These are phyloP conservation scores for Botrytis cinerea DNA, from an alignment of 2,329 filamentous ascomycete genomes.

Conservation along the genomic window DNA sequence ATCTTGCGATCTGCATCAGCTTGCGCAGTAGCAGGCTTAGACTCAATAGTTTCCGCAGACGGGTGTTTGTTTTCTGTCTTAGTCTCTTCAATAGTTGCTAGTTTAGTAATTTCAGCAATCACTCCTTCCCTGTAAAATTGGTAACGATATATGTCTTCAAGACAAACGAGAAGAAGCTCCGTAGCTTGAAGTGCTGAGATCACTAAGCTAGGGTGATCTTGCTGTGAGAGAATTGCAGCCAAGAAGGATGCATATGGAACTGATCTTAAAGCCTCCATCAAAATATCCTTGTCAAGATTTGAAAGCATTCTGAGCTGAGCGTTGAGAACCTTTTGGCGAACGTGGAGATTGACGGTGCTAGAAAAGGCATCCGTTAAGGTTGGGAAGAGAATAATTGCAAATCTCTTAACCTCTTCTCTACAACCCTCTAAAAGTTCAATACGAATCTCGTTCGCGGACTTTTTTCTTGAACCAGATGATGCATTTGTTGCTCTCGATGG, in stretches of 20 bases:
- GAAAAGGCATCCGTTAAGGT: constrained; percentile 96
- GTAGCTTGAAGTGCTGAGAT: constrained; percentile 86
- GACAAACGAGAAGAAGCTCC: constrained; percentile 79
- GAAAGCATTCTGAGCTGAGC: constrained; percentile 99
- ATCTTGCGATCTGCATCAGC: constrained; percentile 40
- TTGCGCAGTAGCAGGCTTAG: constrained; percentile 40
- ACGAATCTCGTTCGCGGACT: constrained; percentile 73
- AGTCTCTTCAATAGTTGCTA: constrained; percentile 54
- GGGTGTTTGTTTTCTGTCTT: constrained; percentile 29
- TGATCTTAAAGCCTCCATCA: constrained; percentile 80
- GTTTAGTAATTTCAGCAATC: constrained; percentile 82
- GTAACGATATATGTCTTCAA: constrained; percentile 88
- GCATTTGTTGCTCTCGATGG: constrained; percentile 47
- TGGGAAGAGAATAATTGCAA: constrained; percentile 88
- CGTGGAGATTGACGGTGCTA: constrained; percentile 92
- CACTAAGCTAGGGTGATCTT: constrained; percentile 86
- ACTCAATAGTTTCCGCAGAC: constrained; percentile 27
- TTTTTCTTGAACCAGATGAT: constrained; percentile 49
- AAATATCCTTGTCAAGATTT: constrained; percentile 81
- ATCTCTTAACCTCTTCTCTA: constrained; percentile 83
- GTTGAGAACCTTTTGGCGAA: constrained; percentile 90
- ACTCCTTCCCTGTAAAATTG: constrained; percentile 98
- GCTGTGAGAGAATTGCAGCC: constrained; percentile 91
- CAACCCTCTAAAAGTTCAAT: constrained; percentile 81
- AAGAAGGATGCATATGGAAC: constrained; percentile 96